phyloP scores from a whole-genome alignment of 1,284 basidiomycete species.

The Volvariella surrecta region DNA sequence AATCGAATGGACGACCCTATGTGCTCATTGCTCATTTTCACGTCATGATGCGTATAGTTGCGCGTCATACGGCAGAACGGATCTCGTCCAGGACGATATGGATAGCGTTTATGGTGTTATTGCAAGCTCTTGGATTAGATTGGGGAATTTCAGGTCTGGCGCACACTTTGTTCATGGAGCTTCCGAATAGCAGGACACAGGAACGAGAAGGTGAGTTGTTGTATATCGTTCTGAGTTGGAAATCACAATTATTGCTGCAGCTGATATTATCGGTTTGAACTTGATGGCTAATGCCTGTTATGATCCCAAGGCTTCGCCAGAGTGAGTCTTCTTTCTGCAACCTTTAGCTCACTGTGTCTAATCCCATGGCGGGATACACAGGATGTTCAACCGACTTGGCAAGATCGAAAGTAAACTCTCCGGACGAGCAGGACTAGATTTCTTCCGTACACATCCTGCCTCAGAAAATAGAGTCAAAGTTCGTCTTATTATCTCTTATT shows the following conservation, averaged over 20 bases:
- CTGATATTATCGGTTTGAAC: constrained; percentile 69
- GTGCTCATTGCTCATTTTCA: neutral
- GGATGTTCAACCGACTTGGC: constrained; percentile 62
- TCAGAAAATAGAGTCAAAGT: constrained; percentile 66
- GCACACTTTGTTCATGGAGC: constrained; percentile 52
- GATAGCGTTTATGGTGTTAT: constrained; percentile 36
- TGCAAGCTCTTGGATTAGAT: constrained; percentile 54
- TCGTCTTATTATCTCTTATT: constrained; percentile 11
- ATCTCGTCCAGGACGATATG: constrained; percentile 53
- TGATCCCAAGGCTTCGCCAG: constrained; percentile 66
- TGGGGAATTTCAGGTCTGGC: constrained; percentile 33
- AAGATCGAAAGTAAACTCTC: constrained; percentile 34
- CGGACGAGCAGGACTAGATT: constrained; percentile 26
- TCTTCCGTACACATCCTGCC: constrained; percentile 73
- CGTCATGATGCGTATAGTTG: constrained; percentile 35
- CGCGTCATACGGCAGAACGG: constrained; percentile 69
- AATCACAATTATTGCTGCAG: constrained; percentile 24
- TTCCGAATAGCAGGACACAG: constrained; percentile 79
- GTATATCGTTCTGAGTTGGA: neutral
- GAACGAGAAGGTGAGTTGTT: constrained; percentile 64
- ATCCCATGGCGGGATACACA: constrained; percentile 19
- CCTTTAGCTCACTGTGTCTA: neutral
- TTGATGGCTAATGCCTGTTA: constrained; percentile 77
- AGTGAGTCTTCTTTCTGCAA: constrained; percentile 32
- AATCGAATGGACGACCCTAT: too few relatives aligned